Percentiles rank a stretch among this genome's conserved stretches.
Conservation (phyloP, 176 grass and related monocot genomes). For the Rhipidocladum racemiflorum region DNA sequence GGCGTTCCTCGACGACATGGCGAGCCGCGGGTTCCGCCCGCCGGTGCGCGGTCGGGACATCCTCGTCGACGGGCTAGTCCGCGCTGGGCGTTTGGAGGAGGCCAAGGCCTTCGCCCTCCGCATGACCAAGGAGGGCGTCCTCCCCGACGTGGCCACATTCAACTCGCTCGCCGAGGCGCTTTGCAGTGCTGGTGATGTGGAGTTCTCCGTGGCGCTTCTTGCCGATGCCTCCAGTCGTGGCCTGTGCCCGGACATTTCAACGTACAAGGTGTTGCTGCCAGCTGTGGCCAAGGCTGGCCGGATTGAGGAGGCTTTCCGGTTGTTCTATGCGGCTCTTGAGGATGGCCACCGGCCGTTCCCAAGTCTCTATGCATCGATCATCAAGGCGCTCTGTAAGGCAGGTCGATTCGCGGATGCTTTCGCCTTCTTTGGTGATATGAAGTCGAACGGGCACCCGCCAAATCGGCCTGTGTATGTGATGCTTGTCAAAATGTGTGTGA, state of each 20-base stretch:
- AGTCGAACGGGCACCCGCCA: slow-evolving; percentile 56
- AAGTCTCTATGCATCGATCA: slow-evolving; percentile 76
- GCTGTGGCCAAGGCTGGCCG: slow-evolving; percentile 77
- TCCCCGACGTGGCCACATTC: slow-evolving; percentile 87
- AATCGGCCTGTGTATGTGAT: slow-evolving; percentile 91
- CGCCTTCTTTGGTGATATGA: slow-evolving; percentile 81
- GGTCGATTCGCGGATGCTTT: slow-evolving; percentile 78
- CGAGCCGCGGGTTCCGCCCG: slow-evolving; percentile 65
- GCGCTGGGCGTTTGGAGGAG: slow-evolving; percentile 74
- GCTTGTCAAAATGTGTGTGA: slow-evolving; percentile 93
- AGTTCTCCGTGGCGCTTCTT: slow-evolving; percentile 60
- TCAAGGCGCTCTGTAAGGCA: slow-evolving; percentile 84
- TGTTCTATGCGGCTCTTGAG: slow-evolving; percentile 76
- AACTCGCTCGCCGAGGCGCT: slow-evolving; percentile 83
- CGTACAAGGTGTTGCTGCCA: slow-evolving; percentile 85
- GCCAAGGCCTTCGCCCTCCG: slow-evolving; percentile 81
- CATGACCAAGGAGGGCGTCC: slow-evolving; percentile 91
- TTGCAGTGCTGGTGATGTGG: slow-evolving; percentile 61
- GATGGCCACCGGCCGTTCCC: slow-evolving; percentile 82
- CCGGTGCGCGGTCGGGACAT: slow-evolving; percentile 74
- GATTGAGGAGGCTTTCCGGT: slow-evolving; percentile 70
- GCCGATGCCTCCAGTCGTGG: slow-evolving; percentile 62
- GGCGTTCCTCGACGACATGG: slow-evolving; percentile 93
- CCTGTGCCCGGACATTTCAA: slow-evolving; percentile 87
- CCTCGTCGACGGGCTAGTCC: slow-evolving; percentile 79